Evolutionary conservation across 371 early-diverging fungal species (phyloP).

Genomic region (Coemansia sp.): DNA sequence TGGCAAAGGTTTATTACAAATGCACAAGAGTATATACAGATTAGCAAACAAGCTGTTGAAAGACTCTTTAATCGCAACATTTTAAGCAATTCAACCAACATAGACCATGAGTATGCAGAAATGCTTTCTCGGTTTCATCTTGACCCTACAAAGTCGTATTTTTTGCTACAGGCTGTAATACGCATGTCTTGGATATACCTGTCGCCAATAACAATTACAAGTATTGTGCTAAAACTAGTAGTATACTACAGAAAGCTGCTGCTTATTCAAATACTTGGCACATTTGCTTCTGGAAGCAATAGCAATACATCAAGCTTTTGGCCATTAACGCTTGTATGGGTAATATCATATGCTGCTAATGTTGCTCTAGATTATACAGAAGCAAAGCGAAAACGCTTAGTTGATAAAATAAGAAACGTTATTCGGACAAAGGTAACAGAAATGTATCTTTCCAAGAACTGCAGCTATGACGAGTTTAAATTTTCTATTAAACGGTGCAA

Average conservation of each 20-base stretch:
- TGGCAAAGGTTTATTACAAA: neutral
- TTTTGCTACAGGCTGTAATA: neutral
- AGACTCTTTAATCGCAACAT: neutral
- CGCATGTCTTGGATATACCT: neutral
- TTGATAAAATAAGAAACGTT: constrained; percentile 1
- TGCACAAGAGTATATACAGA: neutral
- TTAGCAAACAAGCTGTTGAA: neutral
- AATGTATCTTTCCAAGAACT: constrained; percentile 7
- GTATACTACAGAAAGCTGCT: constrained; percentile 9
- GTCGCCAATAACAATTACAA: neutral
- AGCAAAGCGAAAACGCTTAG: neutral
- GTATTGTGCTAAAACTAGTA: neutral
- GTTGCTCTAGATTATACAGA: constrained; percentile 6
- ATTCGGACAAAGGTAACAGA: neutral
- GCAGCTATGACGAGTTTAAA: neutral
- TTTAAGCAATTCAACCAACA: neutral
- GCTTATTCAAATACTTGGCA: constrained; percentile 14
- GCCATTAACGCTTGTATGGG: constrained; percentile 4
- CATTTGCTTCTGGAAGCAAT: neutral
- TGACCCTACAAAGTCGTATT: neutral
- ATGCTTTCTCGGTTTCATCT: neutral
- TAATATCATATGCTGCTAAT: neutral
- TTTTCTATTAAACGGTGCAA: neutral
- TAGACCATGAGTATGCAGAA: neutral
- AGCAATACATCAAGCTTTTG: neutral